These are phyloP conservation scores for Salix dunnii DNA, from an alignment of 345 rosid species.

Conservation along the genomic window DNA sequence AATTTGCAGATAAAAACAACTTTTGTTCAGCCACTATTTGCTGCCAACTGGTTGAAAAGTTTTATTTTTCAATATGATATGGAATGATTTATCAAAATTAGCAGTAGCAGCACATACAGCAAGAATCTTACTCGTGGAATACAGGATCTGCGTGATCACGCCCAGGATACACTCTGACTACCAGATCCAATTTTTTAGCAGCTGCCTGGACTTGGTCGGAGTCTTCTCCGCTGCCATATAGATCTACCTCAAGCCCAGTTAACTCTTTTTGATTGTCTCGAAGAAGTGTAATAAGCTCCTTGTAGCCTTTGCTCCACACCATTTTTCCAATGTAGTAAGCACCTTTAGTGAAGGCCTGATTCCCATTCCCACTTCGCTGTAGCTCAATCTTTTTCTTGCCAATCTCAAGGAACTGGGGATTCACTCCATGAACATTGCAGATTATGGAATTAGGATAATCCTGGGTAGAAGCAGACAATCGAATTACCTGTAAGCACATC, in stretches of 20 bases:
- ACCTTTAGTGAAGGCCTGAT: conserved; percentile 61
- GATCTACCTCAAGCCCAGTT: conserved; percentile 64
- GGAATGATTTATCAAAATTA: no score
- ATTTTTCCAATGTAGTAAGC: conserved; percentile 93
- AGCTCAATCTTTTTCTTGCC: conserved; percentile 61
- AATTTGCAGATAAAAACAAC: background rate
- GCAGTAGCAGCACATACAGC: background rate
- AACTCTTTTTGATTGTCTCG: conserved; percentile 65
- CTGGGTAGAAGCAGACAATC: conserved; percentile 94
- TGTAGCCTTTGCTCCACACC: conserved; percentile 97
- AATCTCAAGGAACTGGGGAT: conserved; percentile 83
- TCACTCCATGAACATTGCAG: conserved; percentile 96
- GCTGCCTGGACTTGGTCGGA: conserved; percentile 65
- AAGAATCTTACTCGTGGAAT: conserved; percentile 77
- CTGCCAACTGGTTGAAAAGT: no score
- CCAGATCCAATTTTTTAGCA: conserved; percentile 51
- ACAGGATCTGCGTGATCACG: conserved; percentile 82
- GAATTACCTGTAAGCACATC: conserved; percentile 59
- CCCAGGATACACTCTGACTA: conserved; percentile 66
- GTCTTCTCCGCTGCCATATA: conserved; percentile 88
- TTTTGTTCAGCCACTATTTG: background rate
- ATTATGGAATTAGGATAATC: conserved; percentile 71
- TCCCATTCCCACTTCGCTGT: conserved; percentile 44
- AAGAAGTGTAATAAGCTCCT: conserved; percentile 76
- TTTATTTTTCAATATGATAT: no score